phyloP scores from a whole-genome alignment of 2,329 filamentous ascomycete species.

The Trichoderma breve region DNA sequence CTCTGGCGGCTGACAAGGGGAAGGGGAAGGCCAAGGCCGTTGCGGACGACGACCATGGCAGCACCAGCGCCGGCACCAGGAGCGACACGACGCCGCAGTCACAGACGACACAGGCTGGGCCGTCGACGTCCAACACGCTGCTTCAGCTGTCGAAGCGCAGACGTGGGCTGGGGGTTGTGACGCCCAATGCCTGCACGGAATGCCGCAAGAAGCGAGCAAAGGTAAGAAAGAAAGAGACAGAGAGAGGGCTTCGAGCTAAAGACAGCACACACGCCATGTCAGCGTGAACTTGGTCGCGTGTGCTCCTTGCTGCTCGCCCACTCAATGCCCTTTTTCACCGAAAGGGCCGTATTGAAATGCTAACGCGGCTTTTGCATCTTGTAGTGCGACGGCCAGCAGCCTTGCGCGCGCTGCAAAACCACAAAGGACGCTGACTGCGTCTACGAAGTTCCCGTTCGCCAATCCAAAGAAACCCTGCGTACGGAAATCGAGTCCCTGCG shows the following conservation, averaged over 20 bases:
- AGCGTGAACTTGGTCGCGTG: background rate
- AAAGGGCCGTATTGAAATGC: background rate
- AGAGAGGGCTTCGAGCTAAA: background rate
- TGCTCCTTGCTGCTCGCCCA: background rate
- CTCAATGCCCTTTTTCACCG: background rate
- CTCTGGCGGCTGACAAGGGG: background rate
- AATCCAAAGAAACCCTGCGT: slow-evolving; percentile 61
- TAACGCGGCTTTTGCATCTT: background rate
- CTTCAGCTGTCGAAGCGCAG: slow-evolving; percentile 48
- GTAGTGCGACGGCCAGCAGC: slow-evolving; percentile 58
- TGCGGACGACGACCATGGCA: slow-evolving; percentile 31
- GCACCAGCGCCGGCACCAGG: slow-evolving; percentile 27
- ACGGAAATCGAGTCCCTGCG: slow-evolving; percentile 58
- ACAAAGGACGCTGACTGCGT: slow-evolving; percentile 57
- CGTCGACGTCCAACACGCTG: slow-evolving; percentile 3
- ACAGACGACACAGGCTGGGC: slow-evolving; percentile 22
- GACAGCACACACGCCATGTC: background rate
- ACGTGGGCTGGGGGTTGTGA: slow-evolving; percentile 55
- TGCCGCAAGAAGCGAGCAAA: slow-evolving; percentile 62
- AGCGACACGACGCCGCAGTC: slow-evolving; percentile 37
- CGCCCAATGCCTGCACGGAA: slow-evolving; percentile 60
- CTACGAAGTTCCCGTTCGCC: slow-evolving; percentile 62
- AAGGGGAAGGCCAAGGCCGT: background rate
- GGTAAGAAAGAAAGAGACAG: slow-evolving; percentile 38
- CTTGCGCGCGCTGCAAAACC: slow-evolving; percentile 54